phyloP scores from a whole-genome alignment of 2,329 filamentous ascomycete species.

The Dendryphion nanum region DNA sequence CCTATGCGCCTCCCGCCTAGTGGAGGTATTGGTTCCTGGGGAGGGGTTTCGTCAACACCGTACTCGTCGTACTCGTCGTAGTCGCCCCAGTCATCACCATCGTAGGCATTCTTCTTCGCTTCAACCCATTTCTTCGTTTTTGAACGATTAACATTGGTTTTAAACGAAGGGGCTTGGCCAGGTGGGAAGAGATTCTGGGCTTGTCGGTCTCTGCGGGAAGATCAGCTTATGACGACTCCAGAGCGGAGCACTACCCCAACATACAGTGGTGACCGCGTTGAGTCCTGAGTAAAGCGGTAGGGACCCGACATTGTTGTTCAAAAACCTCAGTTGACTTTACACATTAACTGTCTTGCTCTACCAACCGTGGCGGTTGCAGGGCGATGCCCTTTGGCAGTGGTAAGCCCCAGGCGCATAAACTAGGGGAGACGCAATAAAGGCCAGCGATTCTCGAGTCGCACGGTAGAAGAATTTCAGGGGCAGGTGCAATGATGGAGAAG shows the following conservation, averaged over 20 bases:
- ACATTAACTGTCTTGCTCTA: constrained; percentile 1
- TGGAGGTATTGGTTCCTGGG: constrained; percentile 34
- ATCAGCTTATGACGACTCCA: no score
- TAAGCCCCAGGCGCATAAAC: constrained; percentile 16
- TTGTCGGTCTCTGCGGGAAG: constrained; percentile 25
- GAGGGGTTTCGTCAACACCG: constrained; percentile 49
- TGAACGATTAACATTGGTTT: constrained; percentile 80
- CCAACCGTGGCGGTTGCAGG: constrained; percentile 7
- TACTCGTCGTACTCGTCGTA: constrained; percentile 57
- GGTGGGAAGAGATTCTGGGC: constrained; percentile 20
- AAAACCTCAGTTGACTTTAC: no score
- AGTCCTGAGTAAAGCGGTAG: constrained; percentile 39
- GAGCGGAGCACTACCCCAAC: no score
- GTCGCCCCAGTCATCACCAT: constrained; percentile 90
- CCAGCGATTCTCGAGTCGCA: no score
- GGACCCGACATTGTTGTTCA: constrained; percentile 39
- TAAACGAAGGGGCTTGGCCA: constrained; percentile 60
- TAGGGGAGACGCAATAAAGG: constrained; percentile 7
- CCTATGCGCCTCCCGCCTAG: constrained; percentile 46
- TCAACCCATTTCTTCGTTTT: constrained; percentile 97
- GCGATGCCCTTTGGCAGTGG: constrained; percentile 14
- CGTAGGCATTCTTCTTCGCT: constrained; percentile 81
- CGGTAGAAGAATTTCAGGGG: no score
- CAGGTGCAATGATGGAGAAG: no score
- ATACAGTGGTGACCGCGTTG: constrained; percentile 40